Conservation (phyloP, 495 filamentous ascomycete genomes). For the Lophium mytilinum region DNA sequence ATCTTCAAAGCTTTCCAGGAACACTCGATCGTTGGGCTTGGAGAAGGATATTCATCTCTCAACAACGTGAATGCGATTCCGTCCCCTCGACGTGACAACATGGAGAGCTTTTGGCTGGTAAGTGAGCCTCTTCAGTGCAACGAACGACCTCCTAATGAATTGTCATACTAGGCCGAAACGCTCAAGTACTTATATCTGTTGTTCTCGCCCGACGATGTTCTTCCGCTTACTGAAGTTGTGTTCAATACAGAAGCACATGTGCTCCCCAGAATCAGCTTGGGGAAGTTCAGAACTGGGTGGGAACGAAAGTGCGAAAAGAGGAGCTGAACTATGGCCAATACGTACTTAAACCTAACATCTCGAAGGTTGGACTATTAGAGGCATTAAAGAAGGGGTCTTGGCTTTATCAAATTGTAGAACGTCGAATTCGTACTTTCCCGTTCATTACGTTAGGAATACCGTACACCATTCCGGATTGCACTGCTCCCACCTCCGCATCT, state of each 20-base stretch:
- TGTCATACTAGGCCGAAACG: constrained; percentile 5
- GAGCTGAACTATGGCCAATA: not conserved
- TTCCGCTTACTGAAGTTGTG: constrained; percentile 5
- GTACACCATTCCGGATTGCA: no score
- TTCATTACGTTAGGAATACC: no score
- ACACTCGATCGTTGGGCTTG: constrained; percentile 62
- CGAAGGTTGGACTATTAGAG: no score
- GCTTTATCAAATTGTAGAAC: no score
- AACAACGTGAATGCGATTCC: constrained; percentile 48
- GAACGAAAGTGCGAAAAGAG: not conserved
- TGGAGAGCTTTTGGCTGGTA: constrained; percentile 53
- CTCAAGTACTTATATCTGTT: constrained; percentile 8
- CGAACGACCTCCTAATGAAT: not conserved
- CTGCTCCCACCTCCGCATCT: no score
- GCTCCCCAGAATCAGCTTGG: not conserved
- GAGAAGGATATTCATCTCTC: constrained; percentile 66
- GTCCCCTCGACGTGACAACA: constrained; percentile 25
- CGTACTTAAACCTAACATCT: no score
- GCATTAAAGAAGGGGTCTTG: no score
- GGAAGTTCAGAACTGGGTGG: constrained; percentile 5
- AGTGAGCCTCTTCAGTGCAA: constrained; percentile 15
- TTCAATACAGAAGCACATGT: constrained; percentile 9
- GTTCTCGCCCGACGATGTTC: constrained; percentile 8
- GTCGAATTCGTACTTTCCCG: no score
- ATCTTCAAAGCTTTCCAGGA: constrained; percentile 88